Base-by-base conservation (phyloP, 306 rosid genomes). In the Prunus fruticosa region DNA sequence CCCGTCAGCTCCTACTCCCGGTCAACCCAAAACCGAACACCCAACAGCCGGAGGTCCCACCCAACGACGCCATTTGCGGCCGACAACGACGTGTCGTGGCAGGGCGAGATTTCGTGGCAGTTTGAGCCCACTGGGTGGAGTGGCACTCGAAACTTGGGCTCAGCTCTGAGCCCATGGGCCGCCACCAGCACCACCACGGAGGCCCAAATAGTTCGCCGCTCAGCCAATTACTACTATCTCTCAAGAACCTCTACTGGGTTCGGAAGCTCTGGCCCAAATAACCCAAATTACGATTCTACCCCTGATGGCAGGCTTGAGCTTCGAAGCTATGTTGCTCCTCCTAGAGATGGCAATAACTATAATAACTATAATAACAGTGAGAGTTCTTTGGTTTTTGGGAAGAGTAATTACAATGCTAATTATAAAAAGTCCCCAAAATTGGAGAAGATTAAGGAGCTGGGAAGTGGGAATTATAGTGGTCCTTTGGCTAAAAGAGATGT, bases 31-130 rank as follows among this genome's bases (percentile, higher is more conserved):
- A 77, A 14, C 41, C 72, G 1, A 75, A 49, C 32, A 56, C 76
- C 78, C 49, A 45, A 84, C 4, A 76, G 82, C 70, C 71, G 72
- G 80, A 58, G 73, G 60, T 73, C 72, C 12, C 81, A 38, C 60
- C 98, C 95, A 5, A 16, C 85, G 3, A 83, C 94, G 6, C 91
- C 97, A 19, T 88, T 91, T 43, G 91, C 93, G 7, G 64, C 96
- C 10, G 93, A 94, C 32, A 74, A 83, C 3, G 95, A 90, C 34
- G 76, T n/a, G 67, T 91, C 97, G 22, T 90, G 96, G 98, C 88
- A 86, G 70, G 82, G 80, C 11, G 95, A 90, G 81, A 78, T 94
- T 74, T 94, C 96, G 4, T 94, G 98, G 97, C 89, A 90, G 54
- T 86, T 89, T 49, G 85, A 87, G 85, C 85, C 98, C 22, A 79